phyloP scores from a whole-genome alignment of 2,329 filamentous ascomycete genomes.

The Eutypella sp. region DNA sequence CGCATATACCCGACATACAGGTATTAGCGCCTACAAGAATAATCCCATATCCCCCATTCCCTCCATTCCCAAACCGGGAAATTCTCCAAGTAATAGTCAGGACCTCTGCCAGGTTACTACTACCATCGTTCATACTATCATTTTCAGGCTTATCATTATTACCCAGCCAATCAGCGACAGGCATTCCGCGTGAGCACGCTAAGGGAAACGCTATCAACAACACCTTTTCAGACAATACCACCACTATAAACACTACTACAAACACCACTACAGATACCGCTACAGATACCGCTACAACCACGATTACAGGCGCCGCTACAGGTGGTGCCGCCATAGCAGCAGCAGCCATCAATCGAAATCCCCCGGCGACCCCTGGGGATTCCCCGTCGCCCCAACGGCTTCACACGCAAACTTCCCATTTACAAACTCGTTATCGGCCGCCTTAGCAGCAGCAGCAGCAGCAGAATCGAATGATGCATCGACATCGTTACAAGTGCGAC shows the following conservation, averaged over 20 bases:
- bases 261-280: background rate
- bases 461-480: slow-evolving; percentile 9
- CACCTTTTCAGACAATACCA: background rate
- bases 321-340: background rate
- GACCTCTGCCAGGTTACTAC: too few relatives aligned
- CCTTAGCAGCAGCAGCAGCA: slow-evolving; percentile 20
- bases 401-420: slow-evolving; percentile 21
- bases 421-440: slow-evolving; percentile 21
- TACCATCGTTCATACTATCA: too few relatives aligned
- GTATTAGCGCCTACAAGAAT: too few relatives aligned
- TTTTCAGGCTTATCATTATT: too few relatives aligned
- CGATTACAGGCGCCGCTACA: background rate
- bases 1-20: too few relatives aligned
- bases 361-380: slow-evolving; percentile 16
- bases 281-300: background rate
- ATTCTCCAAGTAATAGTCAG: too few relatives aligned
- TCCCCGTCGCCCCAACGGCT: slow-evolving; percentile 26
- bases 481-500: too few relatives aligned
- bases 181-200: too few relatives aligned
- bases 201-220: background rate
- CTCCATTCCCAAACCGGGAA: too few relatives aligned
- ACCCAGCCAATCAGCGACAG: too few relatives aligned
- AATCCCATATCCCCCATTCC: too few relatives aligned
- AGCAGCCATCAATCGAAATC: background rate
- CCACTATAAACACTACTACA: background rate